Evolutionary conservation across 768 basidiomycete species (phyloP).

Genomic region (Mycena filopes): DNA sequence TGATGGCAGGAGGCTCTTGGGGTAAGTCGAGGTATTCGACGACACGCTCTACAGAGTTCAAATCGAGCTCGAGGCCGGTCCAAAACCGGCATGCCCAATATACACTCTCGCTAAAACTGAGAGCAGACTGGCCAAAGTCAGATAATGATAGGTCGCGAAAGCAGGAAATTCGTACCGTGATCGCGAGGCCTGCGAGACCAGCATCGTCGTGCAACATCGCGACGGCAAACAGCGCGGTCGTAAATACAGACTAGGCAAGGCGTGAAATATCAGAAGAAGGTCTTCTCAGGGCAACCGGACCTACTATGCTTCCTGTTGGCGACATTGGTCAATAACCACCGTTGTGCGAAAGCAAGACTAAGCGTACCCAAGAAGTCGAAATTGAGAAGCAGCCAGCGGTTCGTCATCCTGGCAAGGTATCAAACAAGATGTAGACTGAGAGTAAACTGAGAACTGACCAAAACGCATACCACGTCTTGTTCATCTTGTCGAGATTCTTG

Average conservation of each 20-base stretch:
- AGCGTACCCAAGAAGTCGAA: constrained; percentile 72
- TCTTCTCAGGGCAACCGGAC: too few relatives aligned
- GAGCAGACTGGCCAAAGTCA: constrained; percentile 16
- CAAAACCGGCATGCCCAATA: constrained; percentile 12
- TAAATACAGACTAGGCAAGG: constrained; percentile 60
- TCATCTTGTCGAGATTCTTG: constrained; percentile 67
- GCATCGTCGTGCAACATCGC: constrained; percentile 62
- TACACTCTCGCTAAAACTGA: constrained; percentile 23
- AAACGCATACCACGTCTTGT: not conserved
- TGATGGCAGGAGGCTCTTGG: constrained; percentile 83
- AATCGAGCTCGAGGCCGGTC: constrained; percentile 23
- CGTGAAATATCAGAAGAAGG: too few relatives aligned
- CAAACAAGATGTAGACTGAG: too few relatives aligned
- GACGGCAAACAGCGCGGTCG: constrained; percentile 84
- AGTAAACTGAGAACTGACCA: not conserved
- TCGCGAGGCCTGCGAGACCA: constrained; percentile 67
- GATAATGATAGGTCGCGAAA: too few relatives aligned
- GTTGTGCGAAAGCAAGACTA: too few relatives aligned
- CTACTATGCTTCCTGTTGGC: too few relatives aligned
- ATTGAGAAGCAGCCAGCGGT: constrained; percentile 84
- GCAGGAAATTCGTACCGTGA: constrained; percentile 25
- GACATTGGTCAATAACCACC: too few relatives aligned
- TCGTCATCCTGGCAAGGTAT: constrained; percentile 75
- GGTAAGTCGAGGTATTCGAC: constrained; percentile 92
- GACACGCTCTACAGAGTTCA: constrained; percentile 83